A percentile compares a stretch with the other conserved stretches of the same genome.
Evolutionary conservation across 371 early-diverging fungal genomes (phyloP).

Genomic region (Mucor racemosus): DNA sequence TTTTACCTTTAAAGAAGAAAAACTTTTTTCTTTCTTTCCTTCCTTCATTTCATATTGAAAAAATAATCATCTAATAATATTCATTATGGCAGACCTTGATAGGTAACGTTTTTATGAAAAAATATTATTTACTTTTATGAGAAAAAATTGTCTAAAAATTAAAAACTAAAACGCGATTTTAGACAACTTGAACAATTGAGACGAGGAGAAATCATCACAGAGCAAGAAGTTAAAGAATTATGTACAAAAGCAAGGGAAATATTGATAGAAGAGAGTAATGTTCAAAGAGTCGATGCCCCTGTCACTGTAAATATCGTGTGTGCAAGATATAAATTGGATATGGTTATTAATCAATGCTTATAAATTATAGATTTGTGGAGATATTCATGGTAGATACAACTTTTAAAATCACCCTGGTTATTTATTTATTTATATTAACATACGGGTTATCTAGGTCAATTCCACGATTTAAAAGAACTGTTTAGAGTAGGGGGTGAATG

Average conservation of each 20-base stretch:
- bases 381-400: slow-evolving; percentile 82
- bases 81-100: slow-evolving; percentile 28
- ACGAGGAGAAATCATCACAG: slow-evolving; percentile 91
- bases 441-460: slow-evolving; percentile 71
- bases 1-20: neutral
- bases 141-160: neutral
- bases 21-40: neutral
- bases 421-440: neutral
- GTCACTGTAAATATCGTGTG: slow-evolving; percentile 77
- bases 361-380: slow-evolving; percentile 89
- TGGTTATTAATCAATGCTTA: neutral
- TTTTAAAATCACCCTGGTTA: neutral
- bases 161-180: slow-evolving; percentile 5
- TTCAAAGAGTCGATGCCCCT: slow-evolving; percentile 95
- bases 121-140: neutral
- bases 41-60: neutral
- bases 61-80: neutral
- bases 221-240: slow-evolving; percentile 90
- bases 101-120: slow-evolving; percentile 15
- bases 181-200: slow-evolving; percentile 88
- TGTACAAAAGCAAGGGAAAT: slow-evolving; percentile 95
- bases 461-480: slow-evolving; percentile 95
- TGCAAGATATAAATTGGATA: neutral
- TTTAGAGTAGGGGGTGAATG: slow-evolving; percentile 96
- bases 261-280: slow-evolving; percentile 94